Evolutionary conservation across 176 grass and related monocot genomes (phyloP).

Genomic region (Panicum miliaceum): DNA sequence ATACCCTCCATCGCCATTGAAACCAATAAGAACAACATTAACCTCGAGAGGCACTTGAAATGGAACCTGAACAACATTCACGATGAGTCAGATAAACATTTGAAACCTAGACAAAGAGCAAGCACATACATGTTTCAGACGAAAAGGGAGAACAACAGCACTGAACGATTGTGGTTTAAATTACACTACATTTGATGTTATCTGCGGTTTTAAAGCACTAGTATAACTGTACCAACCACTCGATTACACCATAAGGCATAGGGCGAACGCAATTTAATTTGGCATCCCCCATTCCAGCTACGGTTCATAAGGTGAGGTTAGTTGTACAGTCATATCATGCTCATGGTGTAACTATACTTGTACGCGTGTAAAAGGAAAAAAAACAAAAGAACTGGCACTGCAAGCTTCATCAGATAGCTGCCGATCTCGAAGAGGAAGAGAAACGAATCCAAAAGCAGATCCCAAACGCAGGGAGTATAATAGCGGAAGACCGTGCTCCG

Average conservation of each 20-base stretch:
- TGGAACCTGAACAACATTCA: constrained; percentile 75
- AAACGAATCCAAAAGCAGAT: constrained; percentile 43
- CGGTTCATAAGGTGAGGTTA: constrained; percentile 3
- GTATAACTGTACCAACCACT: not conserved
- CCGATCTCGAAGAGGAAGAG: constrained; percentile 13
- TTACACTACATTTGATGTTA: constrained; percentile 11
- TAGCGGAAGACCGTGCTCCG: constrained; percentile 4
- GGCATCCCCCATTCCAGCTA: not conserved
- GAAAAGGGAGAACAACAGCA: constrained; percentile 8
- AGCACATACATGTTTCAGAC: not conserved
- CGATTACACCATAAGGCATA: not conserved
- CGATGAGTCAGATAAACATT: constrained; percentile 22
- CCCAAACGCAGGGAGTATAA: constrained; percentile 14
- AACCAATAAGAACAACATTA: constrained; percentile 94
- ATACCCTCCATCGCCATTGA: constrained; percentile 91
- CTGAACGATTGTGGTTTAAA: not conserved
- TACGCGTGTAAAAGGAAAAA: not conserved
- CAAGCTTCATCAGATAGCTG: constrained; percentile 1
- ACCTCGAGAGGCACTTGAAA: constrained; percentile 99
- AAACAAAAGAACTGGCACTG: not conserved
- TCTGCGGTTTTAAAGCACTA: not conserved
- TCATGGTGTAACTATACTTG: not conserved
- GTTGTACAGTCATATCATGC: not conserved
- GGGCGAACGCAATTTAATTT: not conserved
- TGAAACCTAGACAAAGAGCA: constrained; percentile 4